Conservation (phyloP, 305 asterid species). For the Coffea humblotiana region DNA sequence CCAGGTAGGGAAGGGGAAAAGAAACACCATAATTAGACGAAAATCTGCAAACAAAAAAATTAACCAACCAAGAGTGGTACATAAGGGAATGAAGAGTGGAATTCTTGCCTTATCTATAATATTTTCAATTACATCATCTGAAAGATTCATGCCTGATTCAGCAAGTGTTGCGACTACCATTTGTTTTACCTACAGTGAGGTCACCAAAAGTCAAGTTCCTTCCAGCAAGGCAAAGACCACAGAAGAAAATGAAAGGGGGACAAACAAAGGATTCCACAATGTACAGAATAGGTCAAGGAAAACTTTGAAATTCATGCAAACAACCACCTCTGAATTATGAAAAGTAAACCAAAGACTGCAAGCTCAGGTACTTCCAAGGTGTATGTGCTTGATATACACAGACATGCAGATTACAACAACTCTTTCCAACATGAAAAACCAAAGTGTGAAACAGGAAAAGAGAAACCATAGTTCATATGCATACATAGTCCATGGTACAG, state of each 20-base stretch:
- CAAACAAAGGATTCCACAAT: neutral
- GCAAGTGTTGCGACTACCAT: conserved; percentile 63
- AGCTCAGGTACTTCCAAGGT: neutral
- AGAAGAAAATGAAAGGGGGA: neutral
- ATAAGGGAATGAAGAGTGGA: neutral
- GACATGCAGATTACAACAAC: neutral
- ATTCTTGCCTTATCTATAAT: conserved; percentile 41
- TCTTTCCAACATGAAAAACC: neutral
- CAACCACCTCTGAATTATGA: neutral
- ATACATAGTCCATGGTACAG: neutral
- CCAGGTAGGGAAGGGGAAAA: neutral
- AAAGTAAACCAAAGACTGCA: neutral
- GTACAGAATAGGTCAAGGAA: neutral
- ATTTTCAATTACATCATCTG: conserved; percentile 55
- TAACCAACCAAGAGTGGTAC: neutral
- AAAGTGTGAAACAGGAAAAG: neutral
- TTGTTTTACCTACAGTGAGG: conserved; percentile 47
- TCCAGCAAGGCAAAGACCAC: neutral
- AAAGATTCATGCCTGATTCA: conserved; percentile 58
- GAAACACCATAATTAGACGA: neutral
- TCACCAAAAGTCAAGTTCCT: conserved; percentile 14
- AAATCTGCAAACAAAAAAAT: neutral
- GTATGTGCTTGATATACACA: neutral
- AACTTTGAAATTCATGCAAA: neutral
- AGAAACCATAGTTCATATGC: neutral